A percentile compares a stretch with the other conserved stretches of the same genome.
Conservation (phyloP, 2,329 filamentous ascomycete genomes). For the Aspergillus transmontanensis region DNA sequence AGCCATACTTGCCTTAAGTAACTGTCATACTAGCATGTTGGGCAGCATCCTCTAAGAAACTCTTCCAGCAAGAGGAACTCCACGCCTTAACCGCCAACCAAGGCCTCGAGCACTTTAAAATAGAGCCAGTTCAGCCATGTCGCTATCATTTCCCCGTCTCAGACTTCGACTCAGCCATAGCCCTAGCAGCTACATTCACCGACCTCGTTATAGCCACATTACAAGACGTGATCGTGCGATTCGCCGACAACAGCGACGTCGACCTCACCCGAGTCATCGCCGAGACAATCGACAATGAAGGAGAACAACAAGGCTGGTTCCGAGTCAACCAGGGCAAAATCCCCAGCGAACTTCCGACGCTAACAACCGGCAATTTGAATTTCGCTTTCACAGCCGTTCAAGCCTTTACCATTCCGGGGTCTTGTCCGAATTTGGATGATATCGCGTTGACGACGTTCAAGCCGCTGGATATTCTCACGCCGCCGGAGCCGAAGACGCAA, state of each 20-base stretch:
- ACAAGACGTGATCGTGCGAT: neutral
- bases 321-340: neutral
- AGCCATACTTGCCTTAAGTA: neutral
- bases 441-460: neutral
- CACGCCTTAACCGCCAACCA: neutral
- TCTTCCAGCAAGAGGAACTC: neutral
- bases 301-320: neutral
- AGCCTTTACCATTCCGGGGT: neutral
- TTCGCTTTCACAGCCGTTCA: neutral
- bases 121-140: neutral
- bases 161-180: neutral
- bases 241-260: neutral
- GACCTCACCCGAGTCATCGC: neutral
- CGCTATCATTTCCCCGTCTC: neutral
- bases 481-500: neutral
- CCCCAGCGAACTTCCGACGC: neutral
- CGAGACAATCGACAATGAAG: neutral
- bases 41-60: neutral
- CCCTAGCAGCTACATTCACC: conserved; percentile 33
- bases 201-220: conserved; percentile 69
- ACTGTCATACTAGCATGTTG: neutral
- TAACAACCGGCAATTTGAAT: neutral
- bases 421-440: neutral
- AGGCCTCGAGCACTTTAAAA: neutral
- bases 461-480: neutral